Evolutionary conservation across 1,284 basidiomycete species (phyloP).

Genomic region (Leccinum fallax): DNA sequence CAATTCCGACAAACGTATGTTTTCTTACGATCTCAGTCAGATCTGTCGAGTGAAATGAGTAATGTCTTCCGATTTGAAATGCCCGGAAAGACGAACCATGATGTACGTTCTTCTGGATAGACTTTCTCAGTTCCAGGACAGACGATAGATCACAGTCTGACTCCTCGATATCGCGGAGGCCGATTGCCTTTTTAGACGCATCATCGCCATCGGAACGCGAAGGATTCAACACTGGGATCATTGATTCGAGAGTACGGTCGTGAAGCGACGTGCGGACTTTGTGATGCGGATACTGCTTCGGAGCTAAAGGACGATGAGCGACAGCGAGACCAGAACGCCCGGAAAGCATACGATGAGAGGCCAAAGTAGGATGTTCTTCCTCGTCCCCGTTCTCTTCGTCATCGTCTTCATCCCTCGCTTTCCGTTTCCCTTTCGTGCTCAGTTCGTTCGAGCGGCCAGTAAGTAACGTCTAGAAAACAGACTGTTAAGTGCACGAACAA

Average conservation of each 20-base stretch:
- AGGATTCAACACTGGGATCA: constrained; percentile 73
- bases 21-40: constrained; percentile 83
- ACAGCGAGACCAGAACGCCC: neutral
- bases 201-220: constrained; percentile 34
- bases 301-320: constrained; percentile 33
- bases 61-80: neutral
- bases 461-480: constrained; percentile 55
- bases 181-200: constrained; percentile 27
- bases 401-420: constrained; percentile 35
- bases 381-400: constrained; percentile 37
- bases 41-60: constrained; percentile 46
- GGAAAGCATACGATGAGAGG: constrained; percentile 20
- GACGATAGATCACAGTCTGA: constrained; percentile 83
- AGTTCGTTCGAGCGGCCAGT: constrained; percentile 50
- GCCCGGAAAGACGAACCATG: constrained; percentile 51
- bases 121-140: constrained; percentile 68
- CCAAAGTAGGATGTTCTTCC: constrained; percentile 11
- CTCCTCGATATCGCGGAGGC: constrained; percentile 66
- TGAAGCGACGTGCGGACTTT: constrained; percentile 90
- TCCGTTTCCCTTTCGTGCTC: constrained; percentile 48
- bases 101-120: constrained; percentile 65
- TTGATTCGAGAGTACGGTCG: constrained; percentile 91
- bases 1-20: constrained; percentile 93
- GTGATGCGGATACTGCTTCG: constrained; percentile 75
- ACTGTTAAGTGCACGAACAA: constrained; percentile 1